A percentile compares a stretch with the other conserved stretches of the same genome.
Conservation (phyloP, 768 basidiomycete species). For the Rhizopogon vinicolor region DNA sequence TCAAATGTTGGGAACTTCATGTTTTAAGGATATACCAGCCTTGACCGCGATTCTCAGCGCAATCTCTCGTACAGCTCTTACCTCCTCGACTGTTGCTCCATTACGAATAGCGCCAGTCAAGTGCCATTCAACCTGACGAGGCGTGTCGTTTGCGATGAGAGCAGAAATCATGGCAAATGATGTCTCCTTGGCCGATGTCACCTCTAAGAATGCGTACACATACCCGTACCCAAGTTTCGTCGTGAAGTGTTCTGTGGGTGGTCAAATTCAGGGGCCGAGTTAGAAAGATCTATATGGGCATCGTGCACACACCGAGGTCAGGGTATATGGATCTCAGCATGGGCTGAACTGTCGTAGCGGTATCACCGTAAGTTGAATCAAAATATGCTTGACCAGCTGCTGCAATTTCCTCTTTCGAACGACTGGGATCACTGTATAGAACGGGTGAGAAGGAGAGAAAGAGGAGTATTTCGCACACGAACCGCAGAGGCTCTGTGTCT, state of each 20-base stretch:
- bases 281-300: neutral
- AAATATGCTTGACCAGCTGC: constrained; percentile 41
- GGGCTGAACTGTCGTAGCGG: constrained; percentile 40
- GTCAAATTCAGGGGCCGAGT: neutral
- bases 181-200: constrained; percentile 48
- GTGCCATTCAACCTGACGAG: constrained; percentile 65
- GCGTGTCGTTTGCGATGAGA: constrained; percentile 57
- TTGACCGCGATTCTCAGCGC: constrained; percentile 45
- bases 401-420: constrained; percentile 39
- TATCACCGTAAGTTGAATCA: constrained; percentile 50
- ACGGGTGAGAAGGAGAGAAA: neutral
- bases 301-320: constrained; percentile 48
- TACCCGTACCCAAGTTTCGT: constrained; percentile 53
- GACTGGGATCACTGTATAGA: constrained; percentile 33
- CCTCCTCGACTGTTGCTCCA: constrained; percentile 51
- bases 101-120: constrained; percentile 49
- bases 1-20: constrained; percentile 44
- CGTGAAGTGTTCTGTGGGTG: constrained; percentile 45
- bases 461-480: constrained; percentile 3
- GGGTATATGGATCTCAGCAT: constrained; percentile 53
- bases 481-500: constrained; percentile 47
- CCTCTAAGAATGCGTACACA: constrained; percentile 44
- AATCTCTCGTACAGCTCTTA: constrained; percentile 49
- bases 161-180: constrained; percentile 59
- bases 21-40: constrained; percentile 49